Evolutionary conservation across 495 filamentous ascomycete genomes (phyloP).

Genomic region (Melanomma pulvis-pyrius): DNA sequence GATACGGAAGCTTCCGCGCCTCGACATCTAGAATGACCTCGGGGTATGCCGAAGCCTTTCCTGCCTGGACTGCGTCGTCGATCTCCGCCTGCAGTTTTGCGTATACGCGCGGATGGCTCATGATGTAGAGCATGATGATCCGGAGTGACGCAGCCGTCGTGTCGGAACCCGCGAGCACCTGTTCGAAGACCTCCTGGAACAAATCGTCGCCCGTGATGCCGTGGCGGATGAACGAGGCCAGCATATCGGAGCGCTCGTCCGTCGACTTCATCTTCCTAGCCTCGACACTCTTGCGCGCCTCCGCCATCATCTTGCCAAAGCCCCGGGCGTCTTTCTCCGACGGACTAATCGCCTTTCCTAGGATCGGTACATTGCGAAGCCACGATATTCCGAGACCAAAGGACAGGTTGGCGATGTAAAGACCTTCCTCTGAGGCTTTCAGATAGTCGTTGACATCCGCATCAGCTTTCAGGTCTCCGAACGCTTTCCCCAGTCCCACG

Average conservation of each 20-base stretch:
- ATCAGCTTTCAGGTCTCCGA: conserved; percentile 51
- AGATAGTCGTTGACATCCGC: conserved; percentile 56
- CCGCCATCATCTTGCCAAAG: conserved; percentile 35
- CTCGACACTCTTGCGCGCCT: conserved; percentile 16
- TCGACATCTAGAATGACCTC: conserved; percentile 29
- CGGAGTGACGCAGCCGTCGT: conserved; percentile 31
- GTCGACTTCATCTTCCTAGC: conserved; percentile 23
- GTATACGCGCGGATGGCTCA: conserved; percentile 32
- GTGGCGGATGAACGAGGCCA: conserved; percentile 47
- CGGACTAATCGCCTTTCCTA: conserved; percentile 30
- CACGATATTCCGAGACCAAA: conserved; percentile 25
- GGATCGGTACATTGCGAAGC: conserved; percentile 27
- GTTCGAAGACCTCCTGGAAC: conserved; percentile 43
- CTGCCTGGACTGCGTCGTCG: conserved; percentile 31
- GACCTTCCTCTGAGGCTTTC: conserved; percentile 43
- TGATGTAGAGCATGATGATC: conserved; percentile 32
- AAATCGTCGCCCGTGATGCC: conserved; percentile 46
- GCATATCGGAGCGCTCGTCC: conserved; percentile 43
- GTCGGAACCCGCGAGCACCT: conserved; percentile 38
- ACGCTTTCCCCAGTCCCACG: conserved; percentile 50
- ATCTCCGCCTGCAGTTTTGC: conserved; percentile 35
- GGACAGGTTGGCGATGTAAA: conserved; percentile 22
- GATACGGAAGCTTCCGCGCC: conserved; percentile 24
- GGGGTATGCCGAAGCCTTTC: conserved; percentile 13
- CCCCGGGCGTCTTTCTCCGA: conserved; percentile 28